phyloP scores from a whole-genome alignment of 2,329 filamentous ascomycete species.

The Juglanconis juglandina region DNA sequence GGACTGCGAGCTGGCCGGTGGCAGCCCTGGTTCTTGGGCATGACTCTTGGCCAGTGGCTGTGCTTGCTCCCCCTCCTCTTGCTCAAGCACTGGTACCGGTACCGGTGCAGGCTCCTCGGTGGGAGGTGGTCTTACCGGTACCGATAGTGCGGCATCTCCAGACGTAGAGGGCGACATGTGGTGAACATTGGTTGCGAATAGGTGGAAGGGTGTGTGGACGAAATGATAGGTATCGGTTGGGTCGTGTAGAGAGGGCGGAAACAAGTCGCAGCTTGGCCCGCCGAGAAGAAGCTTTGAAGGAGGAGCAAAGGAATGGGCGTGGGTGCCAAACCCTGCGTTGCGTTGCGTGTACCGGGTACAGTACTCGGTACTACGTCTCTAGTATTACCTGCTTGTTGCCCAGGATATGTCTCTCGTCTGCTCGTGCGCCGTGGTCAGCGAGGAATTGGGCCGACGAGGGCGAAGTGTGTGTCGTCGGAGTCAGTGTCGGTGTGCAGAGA shows the following conservation, averaged over 20 bases:
- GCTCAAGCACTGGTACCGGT: slow-evolving; percentile 5
- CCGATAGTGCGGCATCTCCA: slow-evolving; percentile 51
- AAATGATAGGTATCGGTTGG: slow-evolving; percentile 24
- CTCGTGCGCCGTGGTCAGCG: slow-evolving; percentile 1
- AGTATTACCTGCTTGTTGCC: not conserved
- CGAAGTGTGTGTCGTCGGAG: slow-evolving; percentile 2
- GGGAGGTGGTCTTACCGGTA: slow-evolving; percentile 22
- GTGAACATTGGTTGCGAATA: slow-evolving; percentile 48
- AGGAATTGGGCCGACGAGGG: not conserved
- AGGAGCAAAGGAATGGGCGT: not conserved
- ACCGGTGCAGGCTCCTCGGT: slow-evolving; percentile 34
- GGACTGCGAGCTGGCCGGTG: not conserved
- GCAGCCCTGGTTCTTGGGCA: slow-evolving; percentile 3
- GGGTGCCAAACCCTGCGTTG: not conserved
- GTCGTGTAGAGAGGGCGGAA: slow-evolving; percentile 5
- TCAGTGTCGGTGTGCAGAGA: slow-evolving; percentile 15
- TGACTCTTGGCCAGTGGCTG: slow-evolving; percentile 2
- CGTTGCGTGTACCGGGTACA: not conserved
- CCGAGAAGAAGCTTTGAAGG: not conserved
- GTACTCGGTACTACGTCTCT: slow-evolving; percentile 6
- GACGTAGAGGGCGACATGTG: slow-evolving; percentile 53
- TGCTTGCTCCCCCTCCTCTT: not conserved
- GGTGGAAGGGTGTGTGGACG: slow-evolving; percentile 26
- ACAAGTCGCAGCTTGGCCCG: slow-evolving; percentile 1
- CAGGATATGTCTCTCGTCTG: slow-evolving; percentile 6